A percentile compares a stretch with the other conserved stretches of the same genome.
These are phyloP conservation scores for Trebouxia gelatinosa DNA, from an alignment of 163 green algal genomes.

Conservation along the genomic window DNA sequence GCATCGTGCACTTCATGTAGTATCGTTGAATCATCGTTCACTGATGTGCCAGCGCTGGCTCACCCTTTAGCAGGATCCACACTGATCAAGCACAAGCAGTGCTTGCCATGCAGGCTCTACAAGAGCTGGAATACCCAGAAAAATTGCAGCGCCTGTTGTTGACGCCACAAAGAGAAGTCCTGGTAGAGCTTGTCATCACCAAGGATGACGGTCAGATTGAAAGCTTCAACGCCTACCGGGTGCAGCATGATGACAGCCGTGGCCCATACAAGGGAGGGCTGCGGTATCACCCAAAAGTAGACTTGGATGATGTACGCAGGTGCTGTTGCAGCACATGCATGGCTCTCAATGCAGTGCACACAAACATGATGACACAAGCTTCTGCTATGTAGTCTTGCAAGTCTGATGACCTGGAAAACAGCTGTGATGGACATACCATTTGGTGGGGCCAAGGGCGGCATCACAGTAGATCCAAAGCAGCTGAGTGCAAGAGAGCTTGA, in stretches of 20 bases:
- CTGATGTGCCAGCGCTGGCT: neutral
- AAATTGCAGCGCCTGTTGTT: slow-evolving; percentile 86
- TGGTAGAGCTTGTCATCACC: slow-evolving; percentile 63
- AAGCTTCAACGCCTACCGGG: slow-evolving; percentile 83
- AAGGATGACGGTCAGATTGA: slow-evolving; percentile 79
- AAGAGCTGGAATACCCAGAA: slow-evolving; percentile 82
- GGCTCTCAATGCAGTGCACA: neutral
- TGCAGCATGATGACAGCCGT: slow-evolving; percentile 90
- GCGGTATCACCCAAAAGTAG: slow-evolving; percentile 61
- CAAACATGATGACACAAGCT: too few relatives aligned
- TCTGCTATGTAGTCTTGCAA: slow-evolving; percentile 69
- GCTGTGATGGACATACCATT: slow-evolving; percentile 95
- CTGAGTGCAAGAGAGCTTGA: slow-evolving; percentile 84
- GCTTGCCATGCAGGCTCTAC: slow-evolving; percentile 62
- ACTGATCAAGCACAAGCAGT: neutral
- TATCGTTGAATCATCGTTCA: neutral
- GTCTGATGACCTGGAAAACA: slow-evolving; percentile 97
- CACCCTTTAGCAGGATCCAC: neutral
- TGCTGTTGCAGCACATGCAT: slow-evolving; percentile 7
- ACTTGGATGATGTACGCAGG: slow-evolving; percentile 89
- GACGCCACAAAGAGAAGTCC: slow-evolving; percentile 68
- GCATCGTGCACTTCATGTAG: too few relatives aligned
- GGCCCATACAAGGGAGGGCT: slow-evolving; percentile 93
- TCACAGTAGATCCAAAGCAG: slow-evolving; percentile 72
- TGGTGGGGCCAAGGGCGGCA: slow-evolving; percentile 85